Evolutionary conservation across 805 yeast genomes (phyloP).

Genomic region (Wickerhamiella parazyma): DNA sequence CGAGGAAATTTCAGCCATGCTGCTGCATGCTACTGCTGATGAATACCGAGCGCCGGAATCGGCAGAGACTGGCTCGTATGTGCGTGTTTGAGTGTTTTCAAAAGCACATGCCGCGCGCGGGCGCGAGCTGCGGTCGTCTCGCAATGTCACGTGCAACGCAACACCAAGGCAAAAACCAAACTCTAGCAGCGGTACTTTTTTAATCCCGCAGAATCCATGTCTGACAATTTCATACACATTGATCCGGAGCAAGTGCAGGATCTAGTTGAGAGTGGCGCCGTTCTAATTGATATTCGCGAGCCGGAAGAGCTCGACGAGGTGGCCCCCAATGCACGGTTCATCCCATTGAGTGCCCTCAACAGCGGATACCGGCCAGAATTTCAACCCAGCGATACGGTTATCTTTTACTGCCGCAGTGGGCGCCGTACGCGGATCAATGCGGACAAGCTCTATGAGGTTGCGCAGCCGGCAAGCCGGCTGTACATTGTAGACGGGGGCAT

Average conservation of each 20-base stretch:
- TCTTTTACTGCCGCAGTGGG: conserved; percentile 9
- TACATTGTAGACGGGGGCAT: conserved; percentile 9
- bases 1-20: no score
- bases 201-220: background rate
- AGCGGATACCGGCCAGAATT: conserved; percentile 7
- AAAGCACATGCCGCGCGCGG: no score
- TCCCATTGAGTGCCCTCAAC: conserved; percentile 18
- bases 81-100: no score
- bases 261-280: conserved; percentile 1
- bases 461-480: conserved; percentile 8
- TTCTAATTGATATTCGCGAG: conserved; percentile 14
- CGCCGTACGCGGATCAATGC: conserved; percentile 7
- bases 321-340: conserved; percentile 14
- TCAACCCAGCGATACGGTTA: background rate
- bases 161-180: no score
- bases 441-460: conserved; percentile 6
- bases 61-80: no score
- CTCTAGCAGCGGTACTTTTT: no score
- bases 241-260: conserved; percentile 3
- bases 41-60: no score
- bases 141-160: conserved; percentile 7
- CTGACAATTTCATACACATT: background rate
- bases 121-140: no score
- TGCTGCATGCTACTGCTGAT: no score
- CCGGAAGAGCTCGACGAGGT: conserved; percentile 13